Evolutionary conservation across 257 asterid species (phyloP).

Genomic region (Solanum lycopersicoides): DNA sequence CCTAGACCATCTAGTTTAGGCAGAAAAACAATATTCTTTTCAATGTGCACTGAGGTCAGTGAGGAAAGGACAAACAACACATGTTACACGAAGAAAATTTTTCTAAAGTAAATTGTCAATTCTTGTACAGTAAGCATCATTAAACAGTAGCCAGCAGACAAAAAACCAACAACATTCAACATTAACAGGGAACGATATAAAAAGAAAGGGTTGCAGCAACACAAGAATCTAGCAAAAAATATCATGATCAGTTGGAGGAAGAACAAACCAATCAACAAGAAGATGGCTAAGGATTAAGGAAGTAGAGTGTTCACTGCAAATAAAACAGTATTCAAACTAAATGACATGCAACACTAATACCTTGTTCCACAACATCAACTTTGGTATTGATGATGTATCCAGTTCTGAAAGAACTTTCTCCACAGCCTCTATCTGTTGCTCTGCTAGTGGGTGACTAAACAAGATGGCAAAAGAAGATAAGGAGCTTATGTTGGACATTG

Average conservation of each 20-base stretch:
- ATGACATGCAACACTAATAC: conserved; percentile 16
- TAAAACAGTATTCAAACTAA: neutral
- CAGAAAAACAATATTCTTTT: neutral
- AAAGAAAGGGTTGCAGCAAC: neutral
- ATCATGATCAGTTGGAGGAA: neutral
- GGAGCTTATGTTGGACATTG: conserved; percentile 7
- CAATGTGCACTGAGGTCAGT: neutral
- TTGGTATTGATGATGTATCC: conserved; percentile 68
- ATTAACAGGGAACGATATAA: neutral
- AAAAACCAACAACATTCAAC: neutral
- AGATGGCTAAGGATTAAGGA: neutral
- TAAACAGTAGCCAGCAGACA: neutral
- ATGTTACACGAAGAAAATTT: neutral
- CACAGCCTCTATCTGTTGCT: conserved; percentile 89
- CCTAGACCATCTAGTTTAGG: neutral
- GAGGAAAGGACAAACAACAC: neutral
- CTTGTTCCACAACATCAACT: conserved; percentile 91
- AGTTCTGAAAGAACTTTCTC: conserved; percentile 90
- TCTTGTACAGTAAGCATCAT: neutral
- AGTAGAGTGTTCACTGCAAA: neutral
- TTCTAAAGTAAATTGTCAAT: neutral
- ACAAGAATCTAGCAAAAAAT: neutral
- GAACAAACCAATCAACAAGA: neutral
- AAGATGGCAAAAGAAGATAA: conserved; percentile 20
- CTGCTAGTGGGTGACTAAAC: conserved; percentile 87